Evolutionary conservation across 768 basidiomycete species (phyloP).

Genomic region (Calocybe indica): DNA sequence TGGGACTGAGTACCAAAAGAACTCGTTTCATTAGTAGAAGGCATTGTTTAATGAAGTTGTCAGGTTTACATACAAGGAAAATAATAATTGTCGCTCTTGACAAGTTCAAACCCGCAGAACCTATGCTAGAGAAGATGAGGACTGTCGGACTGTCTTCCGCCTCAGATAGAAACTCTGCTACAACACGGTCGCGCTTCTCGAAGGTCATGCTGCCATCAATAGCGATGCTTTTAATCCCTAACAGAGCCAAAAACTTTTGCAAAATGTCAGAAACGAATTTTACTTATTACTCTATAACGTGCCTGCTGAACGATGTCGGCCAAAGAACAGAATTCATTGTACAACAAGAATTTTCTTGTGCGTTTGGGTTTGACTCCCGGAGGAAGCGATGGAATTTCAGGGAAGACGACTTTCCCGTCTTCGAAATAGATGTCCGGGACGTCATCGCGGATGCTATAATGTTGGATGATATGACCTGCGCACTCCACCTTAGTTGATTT

Average conservation of each 20-base stretch:
- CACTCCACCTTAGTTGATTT: slow-evolving; percentile 14
- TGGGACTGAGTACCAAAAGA: slow-evolving; percentile 15
- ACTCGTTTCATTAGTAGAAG: too few species aligned
- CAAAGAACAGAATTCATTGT: slow-evolving; percentile 16
- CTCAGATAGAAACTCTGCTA: too few species aligned
- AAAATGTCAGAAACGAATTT: background rate
- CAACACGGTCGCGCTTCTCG: too few species aligned
- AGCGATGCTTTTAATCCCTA: background rate
- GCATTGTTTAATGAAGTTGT: too few species aligned
- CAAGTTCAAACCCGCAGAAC: slow-evolving; percentile 11
- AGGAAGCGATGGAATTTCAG: background rate
- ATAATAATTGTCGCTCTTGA: slow-evolving; percentile 5
- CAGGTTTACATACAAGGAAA: slow-evolving; percentile 10
- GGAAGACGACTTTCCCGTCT: slow-evolving; percentile 10
- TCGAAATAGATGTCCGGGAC: slow-evolving; percentile 8
- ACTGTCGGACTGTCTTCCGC: background rate
- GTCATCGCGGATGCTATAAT: slow-evolving; percentile 12
- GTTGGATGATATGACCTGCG: background rate
- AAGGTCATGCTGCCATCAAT: too few species aligned
- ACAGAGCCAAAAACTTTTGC: background rate
- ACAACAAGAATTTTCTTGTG: slow-evolving; percentile 10
- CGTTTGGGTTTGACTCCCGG: background rate
- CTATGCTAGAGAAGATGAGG: slow-evolving; percentile 10
- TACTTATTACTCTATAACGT: background rate
- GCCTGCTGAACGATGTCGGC: slow-evolving; percentile 13